Evolutionary conservation across 352 stramenopile genomes (phyloP), one percentile per base, ranked within the genome.

Genomic region (Pythium oligandrum): DNA sequence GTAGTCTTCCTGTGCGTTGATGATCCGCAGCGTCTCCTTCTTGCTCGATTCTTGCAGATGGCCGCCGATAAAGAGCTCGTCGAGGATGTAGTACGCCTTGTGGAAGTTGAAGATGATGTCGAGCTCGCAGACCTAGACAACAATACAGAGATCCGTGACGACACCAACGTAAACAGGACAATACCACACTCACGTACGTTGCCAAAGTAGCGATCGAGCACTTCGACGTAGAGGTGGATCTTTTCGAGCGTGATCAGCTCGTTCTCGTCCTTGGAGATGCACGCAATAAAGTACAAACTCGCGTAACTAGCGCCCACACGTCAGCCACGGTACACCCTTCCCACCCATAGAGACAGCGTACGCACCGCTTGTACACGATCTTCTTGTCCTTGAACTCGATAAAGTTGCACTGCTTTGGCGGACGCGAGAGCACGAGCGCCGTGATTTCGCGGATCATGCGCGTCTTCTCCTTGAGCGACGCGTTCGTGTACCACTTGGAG

Each of bases 81-180:
- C 97, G 47, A 99, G 80, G 70, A 99, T 99, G 70, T 98, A 98
- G 74, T 99, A 99, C 17, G 98, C 97, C 83, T 99, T 99, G 80
- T 99, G 97, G 75, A 99, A 99, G 79, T 99, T 98, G 79, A 99
- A 99, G 52, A 99, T 98, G 73, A 99, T 99, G 70, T 99, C 90
- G 44, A 97, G 70, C 66, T 97, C 88, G 51, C 86, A 96, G 51
- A 90, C 86, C 86, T 91, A 48, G 35, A 37, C 10, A n/a, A 49
- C 34, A 63, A 37, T 44, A 44, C 5, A 61, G 6, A 9, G 17
- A 11, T 48, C 43, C 43, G 6, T 8, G 9, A 32, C 17, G 6
- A 48, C 10, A 11, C 9, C 6, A 33, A 54, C 30, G 6, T n/a
- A 4, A 7, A 38, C 35, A 48, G 17, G 8, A 48, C 43, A 30